phyloP scores from a whole-genome alignment of 2,329 filamentous ascomycete genomes.

The Fusarium nematophilum region DNA sequence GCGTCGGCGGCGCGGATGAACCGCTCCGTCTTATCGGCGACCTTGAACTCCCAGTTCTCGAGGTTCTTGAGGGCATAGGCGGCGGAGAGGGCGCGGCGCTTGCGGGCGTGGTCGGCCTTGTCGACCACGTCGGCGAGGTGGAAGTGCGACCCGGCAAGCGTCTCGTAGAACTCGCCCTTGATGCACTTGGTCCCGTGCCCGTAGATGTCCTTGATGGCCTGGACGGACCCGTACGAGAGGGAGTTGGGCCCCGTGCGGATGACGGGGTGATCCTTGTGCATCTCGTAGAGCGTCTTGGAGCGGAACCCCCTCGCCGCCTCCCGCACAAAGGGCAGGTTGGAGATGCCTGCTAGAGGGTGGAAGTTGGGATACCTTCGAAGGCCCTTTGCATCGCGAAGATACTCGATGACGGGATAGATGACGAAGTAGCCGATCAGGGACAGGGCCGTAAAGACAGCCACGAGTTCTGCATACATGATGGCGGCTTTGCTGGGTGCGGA shows the following conservation, averaged over 20 bases:
- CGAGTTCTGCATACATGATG: slow-evolving; percentile 37
- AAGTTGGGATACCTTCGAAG: slow-evolving; percentile 38
- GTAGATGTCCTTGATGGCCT: slow-evolving; percentile 51
- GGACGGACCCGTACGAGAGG: slow-evolving; percentile 38
- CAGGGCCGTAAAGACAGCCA: slow-evolving; percentile 13
- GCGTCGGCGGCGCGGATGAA: slow-evolving; percentile 58
- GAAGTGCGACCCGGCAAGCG: slow-evolving; percentile 59
- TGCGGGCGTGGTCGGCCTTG: slow-evolving; percentile 62
- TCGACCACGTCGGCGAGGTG: slow-evolving; percentile 65
- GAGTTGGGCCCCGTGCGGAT: slow-evolving; percentile 44
- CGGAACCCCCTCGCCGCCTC: slow-evolving; percentile 50
- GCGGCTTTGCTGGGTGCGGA: background rate
- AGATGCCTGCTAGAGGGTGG: slow-evolving; percentile 37
- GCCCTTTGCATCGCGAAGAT: slow-evolving; percentile 52
- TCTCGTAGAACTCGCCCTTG: slow-evolving; percentile 61
- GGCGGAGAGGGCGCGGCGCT: slow-evolving; percentile 61
- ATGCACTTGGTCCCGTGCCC: slow-evolving; percentile 60
- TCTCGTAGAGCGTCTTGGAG: slow-evolving; percentile 58
- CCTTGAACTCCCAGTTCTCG: slow-evolving; percentile 65
- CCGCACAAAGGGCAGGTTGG: slow-evolving; percentile 34
- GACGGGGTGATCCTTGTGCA: slow-evolving; percentile 56
- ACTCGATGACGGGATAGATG: slow-evolving; percentile 27
- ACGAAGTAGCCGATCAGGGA: slow-evolving; percentile 30
- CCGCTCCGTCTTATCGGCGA: slow-evolving; percentile 61
- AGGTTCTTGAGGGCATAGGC: slow-evolving; percentile 66